Percentiles rank a stretch among this genome's conserved stretches.
Conservation (phyloP, 2,329 filamentous ascomycete species). For the Fusarium circinatum region DNA sequence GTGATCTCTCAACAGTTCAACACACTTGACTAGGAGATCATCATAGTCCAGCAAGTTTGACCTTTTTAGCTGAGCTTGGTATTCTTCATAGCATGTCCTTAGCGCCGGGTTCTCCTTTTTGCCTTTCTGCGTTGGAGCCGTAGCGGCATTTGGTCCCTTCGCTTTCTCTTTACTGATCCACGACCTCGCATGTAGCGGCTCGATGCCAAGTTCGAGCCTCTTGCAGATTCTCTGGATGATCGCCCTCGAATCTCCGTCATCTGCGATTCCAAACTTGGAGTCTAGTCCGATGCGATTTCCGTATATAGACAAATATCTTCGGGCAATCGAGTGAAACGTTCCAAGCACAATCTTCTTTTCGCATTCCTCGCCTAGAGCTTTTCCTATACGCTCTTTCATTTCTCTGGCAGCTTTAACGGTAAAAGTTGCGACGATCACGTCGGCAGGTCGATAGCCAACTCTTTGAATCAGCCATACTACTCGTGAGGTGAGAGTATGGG, state of each 20-base stretch:
- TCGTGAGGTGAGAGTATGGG: conserved; percentile 91
- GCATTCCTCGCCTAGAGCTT: conserved; percentile 79
- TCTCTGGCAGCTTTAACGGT: conserved; percentile 94
- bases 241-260: conserved; percentile 80
- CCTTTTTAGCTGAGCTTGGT: conserved; percentile 77
- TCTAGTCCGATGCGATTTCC: conserved; percentile 84
- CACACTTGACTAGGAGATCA: conserved; percentile 86
- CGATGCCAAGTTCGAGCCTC: conserved; percentile 72
- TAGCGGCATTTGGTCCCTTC: conserved; percentile 60
- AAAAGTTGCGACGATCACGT: conserved; percentile 95
- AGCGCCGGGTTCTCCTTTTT: conserved; percentile 67
- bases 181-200: conserved; percentile 74
- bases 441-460: conserved; percentile 78
- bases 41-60: conserved; percentile 95
- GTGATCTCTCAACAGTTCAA: conserved; percentile 77
- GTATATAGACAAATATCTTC: conserved; percentile 85
- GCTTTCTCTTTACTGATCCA: conserved; percentile 79
- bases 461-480: conserved; percentile 87
- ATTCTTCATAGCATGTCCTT: conserved; percentile 75
- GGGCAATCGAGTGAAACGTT: conserved; percentile 93
- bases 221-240: conserved; percentile 88
- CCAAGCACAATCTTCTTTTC: conserved; percentile 85
- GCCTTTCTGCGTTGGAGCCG: conserved; percentile 52
- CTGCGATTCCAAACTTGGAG: conserved; percentile 90
- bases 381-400: conserved; percentile 89